These are phyloP conservation scores for Malus orientalis DNA, from an alignment of 306 rosid species.

Conservation along the genomic window DNA sequence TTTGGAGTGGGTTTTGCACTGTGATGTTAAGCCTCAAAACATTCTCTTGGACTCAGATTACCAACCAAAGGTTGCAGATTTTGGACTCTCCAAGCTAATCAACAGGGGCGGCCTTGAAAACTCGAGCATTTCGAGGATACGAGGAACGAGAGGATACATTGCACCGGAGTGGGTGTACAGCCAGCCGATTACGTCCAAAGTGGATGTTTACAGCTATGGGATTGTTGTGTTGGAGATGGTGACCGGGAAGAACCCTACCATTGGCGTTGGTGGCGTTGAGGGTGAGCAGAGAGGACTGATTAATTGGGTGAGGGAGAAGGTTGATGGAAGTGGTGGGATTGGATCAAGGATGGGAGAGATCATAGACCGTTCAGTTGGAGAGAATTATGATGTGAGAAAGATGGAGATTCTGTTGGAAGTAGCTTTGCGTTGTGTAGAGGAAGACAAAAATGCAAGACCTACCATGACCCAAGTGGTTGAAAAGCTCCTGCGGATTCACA, in stretches of 20 bases:
- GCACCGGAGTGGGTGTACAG: slow-evolving; percentile 63
- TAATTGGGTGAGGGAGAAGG: slow-evolving; percentile 36
- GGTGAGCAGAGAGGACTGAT: slow-evolving; percentile 10
- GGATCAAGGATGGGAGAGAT: slow-evolving; percentile 36
- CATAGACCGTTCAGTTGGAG: slow-evolving; percentile 23
- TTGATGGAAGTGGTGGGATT: neutral
- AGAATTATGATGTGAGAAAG: slow-evolving; percentile 14
- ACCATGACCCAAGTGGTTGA: slow-evolving; percentile 50
- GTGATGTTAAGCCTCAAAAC: slow-evolving; percentile 65
- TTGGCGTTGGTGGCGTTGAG: neutral
- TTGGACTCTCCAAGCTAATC: slow-evolving; percentile 39
- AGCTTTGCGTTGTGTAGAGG: slow-evolving; percentile 47
- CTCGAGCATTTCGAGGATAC: slow-evolving; percentile 29
- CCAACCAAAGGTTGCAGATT: slow-evolving; percentile 54
- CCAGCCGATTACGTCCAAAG: slow-evolving; percentile 48
- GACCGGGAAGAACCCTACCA: slow-evolving; percentile 19
- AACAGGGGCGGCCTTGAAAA: slow-evolving; percentile 14
- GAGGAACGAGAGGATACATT: slow-evolving; percentile 67
- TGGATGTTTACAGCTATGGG: slow-evolving; percentile 59
- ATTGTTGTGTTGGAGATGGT: slow-evolving; percentile 44
- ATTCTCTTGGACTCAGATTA: slow-evolving; percentile 39
- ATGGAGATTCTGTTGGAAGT: slow-evolving; percentile 26
- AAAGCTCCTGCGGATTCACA: slow-evolving; percentile 15
- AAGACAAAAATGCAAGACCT: slow-evolving; percentile 52
- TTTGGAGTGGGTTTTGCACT: slow-evolving; percentile 60